Percentiles rank a stretch among this genome's conserved stretches.
Conservation (phyloP, 2,329 filamentous ascomycete species). For the Bertia moriformis region DNA sequence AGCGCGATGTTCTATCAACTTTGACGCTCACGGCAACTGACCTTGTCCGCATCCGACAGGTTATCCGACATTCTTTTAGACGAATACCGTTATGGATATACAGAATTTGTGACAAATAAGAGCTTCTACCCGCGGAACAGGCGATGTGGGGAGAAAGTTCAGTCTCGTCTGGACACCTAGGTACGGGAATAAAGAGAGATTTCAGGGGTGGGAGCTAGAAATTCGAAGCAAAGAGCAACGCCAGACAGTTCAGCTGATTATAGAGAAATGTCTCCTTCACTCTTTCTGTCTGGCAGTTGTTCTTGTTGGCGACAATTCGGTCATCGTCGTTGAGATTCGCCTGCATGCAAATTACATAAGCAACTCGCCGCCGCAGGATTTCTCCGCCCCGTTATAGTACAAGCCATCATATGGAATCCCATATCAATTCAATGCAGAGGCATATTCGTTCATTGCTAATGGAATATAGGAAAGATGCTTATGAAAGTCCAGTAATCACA, state of each 20-base stretch:
- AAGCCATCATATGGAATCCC: too few relatives aligned
- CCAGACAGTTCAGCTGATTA: too few relatives aligned
- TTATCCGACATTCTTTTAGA: conserved; percentile 22
- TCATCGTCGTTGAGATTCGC: not conserved
- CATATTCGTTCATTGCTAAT: not conserved
- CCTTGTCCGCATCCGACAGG: conserved; percentile 31
- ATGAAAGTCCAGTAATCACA: too few relatives aligned
- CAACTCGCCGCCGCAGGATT: too few relatives aligned
- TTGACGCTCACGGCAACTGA: conserved; percentile 9
- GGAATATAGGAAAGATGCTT: not conserved
- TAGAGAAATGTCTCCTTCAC: too few relatives aligned
- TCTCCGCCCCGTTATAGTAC: too few relatives aligned
- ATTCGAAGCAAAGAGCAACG: not conserved
- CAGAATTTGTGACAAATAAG: not conserved
- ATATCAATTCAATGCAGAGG: too few relatives aligned
- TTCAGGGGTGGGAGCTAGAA: not conserved
- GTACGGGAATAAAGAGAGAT: not conserved
- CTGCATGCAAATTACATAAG: too few relatives aligned
- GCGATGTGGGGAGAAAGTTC: not conserved
- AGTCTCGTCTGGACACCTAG: too few relatives aligned
- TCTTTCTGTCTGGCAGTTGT: too few relatives aligned
- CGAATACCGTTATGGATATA: too few relatives aligned
- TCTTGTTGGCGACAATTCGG: not conserved
- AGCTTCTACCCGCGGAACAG: not conserved
- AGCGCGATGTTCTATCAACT: too few relatives aligned